Percentiles rank a stretch among this genome's conserved stretches.
Evolutionary conservation across 352 stramenopile species (phyloP).

Genomic region (Thalassiosira oceanica): DNA sequence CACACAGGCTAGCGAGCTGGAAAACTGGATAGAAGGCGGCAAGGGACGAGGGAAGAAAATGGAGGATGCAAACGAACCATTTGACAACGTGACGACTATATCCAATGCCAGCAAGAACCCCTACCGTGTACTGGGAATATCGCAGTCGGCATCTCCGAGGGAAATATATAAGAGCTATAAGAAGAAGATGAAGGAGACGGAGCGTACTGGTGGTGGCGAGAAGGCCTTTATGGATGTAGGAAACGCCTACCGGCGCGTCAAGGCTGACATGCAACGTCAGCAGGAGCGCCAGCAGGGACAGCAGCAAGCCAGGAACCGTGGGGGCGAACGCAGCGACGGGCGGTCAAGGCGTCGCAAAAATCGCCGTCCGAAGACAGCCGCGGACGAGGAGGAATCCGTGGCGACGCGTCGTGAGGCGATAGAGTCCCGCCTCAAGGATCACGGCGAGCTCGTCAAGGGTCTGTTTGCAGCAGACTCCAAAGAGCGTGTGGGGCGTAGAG

Average conservation of each 20-base stretch:
- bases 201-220: slow-evolving; percentile 17
- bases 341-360: too few species aligned
- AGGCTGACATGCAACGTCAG: slow-evolving; percentile 24
- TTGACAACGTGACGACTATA: slow-evolving; percentile 46
- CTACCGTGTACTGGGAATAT: slow-evolving; percentile 29
- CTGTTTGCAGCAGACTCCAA: slow-evolving; percentile 51
- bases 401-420: slow-evolving; percentile 13
- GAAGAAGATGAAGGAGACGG: slow-evolving; percentile 24
- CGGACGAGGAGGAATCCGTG: slow-evolving; percentile 11
- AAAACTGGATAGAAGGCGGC: slow-evolving; percentile 2
- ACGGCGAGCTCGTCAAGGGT: slow-evolving; percentile 48
- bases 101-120: slow-evolving; percentile 43
- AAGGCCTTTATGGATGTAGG: slow-evolving; percentile 37
- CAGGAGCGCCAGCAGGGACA: slow-evolving; percentile 16
- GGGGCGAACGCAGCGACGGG: background rate
- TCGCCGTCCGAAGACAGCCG: background rate
- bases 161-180: slow-evolving; percentile 36
- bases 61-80: slow-evolving; percentile 1
- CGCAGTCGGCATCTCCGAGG: slow-evolving; percentile 1
- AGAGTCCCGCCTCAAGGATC: slow-evolving; percentile 40
- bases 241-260: slow-evolving; percentile 40
- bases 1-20: too few species aligned
- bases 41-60: background rate
- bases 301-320: background rate
- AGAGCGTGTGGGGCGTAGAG: slow-evolving; percentile 6